Conservation (phyloP, 371 early-diverging fungal genomes). For the Rhizopus microsporus region DNA sequence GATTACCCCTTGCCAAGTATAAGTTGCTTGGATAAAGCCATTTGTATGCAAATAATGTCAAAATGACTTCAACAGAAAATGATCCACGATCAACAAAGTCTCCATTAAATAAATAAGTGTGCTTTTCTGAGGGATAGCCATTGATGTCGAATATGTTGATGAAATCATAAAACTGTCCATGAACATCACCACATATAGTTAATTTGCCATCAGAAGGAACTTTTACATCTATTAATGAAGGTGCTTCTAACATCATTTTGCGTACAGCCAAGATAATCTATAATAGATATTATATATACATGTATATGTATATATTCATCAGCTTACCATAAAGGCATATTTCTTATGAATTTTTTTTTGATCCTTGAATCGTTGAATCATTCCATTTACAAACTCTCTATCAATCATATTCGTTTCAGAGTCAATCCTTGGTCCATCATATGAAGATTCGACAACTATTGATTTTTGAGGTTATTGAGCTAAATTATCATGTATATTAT, state of each 20-base stretch:
- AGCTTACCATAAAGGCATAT: slow-evolving; percentile 73
- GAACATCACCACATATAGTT: slow-evolving; percentile 98
- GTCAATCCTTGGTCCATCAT: slow-evolving; percentile 61
- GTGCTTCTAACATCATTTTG: slow-evolving; percentile 67
- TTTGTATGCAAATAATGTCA: slow-evolving; percentile 93
- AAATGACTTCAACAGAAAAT: slow-evolving; percentile 93
- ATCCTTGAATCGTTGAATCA: slow-evolving; percentile 80
- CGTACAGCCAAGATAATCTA: slow-evolving; percentile 79
- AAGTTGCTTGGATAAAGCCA: slow-evolving; percentile 87
- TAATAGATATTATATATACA: neutral
- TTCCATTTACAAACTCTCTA: slow-evolving; percentile 72
- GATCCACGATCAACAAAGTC: slow-evolving; percentile 98
- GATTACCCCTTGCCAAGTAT: slow-evolving; percentile 96
- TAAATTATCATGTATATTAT: neutral
- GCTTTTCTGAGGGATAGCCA: slow-evolving; percentile 82
- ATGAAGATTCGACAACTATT: slow-evolving; percentile 71
- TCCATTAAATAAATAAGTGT: slow-evolving; percentile 94
- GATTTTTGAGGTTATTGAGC: neutral
- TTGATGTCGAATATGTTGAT: slow-evolving; percentile 91
- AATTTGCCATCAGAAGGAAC: slow-evolving; percentile 75
- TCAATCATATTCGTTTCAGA: slow-evolving; percentile 66
- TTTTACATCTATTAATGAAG: slow-evolving; percentile 82
- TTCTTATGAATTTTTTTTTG: slow-evolving; percentile 92
- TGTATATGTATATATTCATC: neutral
- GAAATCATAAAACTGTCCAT: slow-evolving; percentile 98